Evolutionary conservation across 2,329 filamentous ascomycete species (phyloP).

Genomic region (Trichoderma simmonsii): DNA sequence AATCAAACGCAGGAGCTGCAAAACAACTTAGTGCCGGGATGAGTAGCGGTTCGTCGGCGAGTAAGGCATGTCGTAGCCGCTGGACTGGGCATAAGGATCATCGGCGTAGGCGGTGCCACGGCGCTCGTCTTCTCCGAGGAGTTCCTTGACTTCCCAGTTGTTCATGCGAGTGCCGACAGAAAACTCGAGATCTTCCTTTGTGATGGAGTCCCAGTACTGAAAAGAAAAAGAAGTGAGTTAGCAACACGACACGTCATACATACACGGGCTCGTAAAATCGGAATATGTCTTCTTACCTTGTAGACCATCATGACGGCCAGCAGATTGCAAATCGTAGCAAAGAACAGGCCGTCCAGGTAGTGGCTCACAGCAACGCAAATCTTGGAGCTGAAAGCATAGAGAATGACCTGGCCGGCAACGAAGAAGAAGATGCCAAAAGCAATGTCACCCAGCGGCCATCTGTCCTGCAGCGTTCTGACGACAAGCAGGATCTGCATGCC

Average conservation of each 20-base stretch:
- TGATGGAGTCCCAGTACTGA: conserved; percentile 99
- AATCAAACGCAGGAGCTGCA: conserved; percentile 7
- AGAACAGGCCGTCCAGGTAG: conserved; percentile 91
- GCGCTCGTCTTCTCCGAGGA: conserved; percentile 76
- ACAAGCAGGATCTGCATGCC: conserved; percentile 87
- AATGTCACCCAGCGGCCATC: conserved; percentile 93
- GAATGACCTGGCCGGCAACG: conserved; percentile 82
- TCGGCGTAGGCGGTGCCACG: conserved; percentile 70
- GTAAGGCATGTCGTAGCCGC: conserved; percentile 51
- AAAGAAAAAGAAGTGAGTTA: conserved; percentile 8
- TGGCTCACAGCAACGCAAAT: conserved; percentile 85
- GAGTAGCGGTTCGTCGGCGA: conserved; percentile 47
- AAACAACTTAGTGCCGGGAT: conserved; percentile 40
- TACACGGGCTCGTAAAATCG: background rate
- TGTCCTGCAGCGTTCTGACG: conserved; percentile 83
- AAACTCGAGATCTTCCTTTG: conserved; percentile 96
- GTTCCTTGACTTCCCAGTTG: conserved; percentile 98
- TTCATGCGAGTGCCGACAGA: conserved; percentile 92
- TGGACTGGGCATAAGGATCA: conserved; percentile 59
- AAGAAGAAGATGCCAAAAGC: conserved; percentile 89
- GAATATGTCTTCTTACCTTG: conserved; percentile 59
- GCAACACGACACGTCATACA: background rate
- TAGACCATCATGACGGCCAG: conserved; percentile 99
- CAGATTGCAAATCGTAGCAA: conserved; percentile 90
- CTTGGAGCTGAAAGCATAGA: conserved; percentile 82